Percentiles rank a stretch among this genome's conserved stretches.
These are phyloP conservation scores for Colletotrichum cuscutae DNA, from an alignment of 2,329 filamentous ascomycete species.

Conservation along the genomic window DNA sequence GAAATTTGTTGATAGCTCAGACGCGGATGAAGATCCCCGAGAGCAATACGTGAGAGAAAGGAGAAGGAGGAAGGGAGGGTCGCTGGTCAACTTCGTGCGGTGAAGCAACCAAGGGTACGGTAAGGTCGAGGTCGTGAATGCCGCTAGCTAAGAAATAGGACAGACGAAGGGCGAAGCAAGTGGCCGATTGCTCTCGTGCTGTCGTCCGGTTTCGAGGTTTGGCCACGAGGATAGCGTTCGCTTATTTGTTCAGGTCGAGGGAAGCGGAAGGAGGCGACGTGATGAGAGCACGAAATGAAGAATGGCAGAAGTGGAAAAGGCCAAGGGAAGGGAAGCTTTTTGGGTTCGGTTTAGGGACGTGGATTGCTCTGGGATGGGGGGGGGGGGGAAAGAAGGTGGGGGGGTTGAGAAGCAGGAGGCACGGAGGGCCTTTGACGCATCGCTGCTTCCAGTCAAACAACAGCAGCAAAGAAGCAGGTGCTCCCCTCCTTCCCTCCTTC, in stretches of 20 bases:
- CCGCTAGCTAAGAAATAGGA: constrained; percentile 21
- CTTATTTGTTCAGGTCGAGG: constrained; percentile 15
- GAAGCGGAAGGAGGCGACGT: constrained; percentile 10
- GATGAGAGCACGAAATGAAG: constrained; percentile 21
- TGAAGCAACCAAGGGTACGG: background rate
- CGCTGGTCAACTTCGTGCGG: constrained; percentile 20
- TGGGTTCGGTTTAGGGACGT: constrained; percentile 33
- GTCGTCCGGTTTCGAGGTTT: constrained; percentile 23
- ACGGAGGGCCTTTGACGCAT: constrained; percentile 30
- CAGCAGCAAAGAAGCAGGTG: constrained; percentile 13
- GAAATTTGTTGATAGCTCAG: background rate
- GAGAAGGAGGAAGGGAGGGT: background rate
- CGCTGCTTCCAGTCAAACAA: constrained; percentile 33
- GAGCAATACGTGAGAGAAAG: background rate
- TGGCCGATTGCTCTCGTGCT: constrained; percentile 18
- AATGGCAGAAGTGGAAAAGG: constrained; percentile 24
- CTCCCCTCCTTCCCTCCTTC: constrained; percentile 7
- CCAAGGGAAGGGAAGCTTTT: constrained; percentile 36
- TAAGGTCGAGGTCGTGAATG: constrained; percentile 1
- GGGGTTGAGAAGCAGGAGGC: constrained; percentile 9
- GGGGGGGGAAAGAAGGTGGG: constrained; percentile 23
- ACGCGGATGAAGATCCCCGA: constrained; percentile 9
- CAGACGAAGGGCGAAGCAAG: constrained; percentile 19
- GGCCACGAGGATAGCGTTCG: constrained; percentile 19
- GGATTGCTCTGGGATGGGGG: constrained; percentile 29